These are phyloP conservation scores for Extremus antarcticus DNA, from an alignment of 495 filamentous ascomycete genomes.

Conservation along the genomic window DNA sequence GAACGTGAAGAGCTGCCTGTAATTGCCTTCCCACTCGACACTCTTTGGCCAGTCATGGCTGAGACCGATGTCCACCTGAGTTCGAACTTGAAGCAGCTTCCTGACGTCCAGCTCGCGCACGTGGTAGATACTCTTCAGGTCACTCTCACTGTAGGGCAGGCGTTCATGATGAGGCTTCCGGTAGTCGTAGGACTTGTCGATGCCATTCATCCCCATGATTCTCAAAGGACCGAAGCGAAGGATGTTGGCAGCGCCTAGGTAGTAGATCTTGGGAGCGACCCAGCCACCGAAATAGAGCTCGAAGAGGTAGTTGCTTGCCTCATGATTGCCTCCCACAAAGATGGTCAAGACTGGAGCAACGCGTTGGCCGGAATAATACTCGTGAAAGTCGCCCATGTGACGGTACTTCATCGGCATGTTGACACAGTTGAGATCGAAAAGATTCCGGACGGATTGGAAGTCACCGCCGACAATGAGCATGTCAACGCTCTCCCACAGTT, in stretches of 20 bases:
- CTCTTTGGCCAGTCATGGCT: slow-evolving; percentile 91
- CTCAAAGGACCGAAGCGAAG: slow-evolving; percentile 70
- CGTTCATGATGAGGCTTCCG: slow-evolving; percentile 69
- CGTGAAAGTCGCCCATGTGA: slow-evolving; percentile 75
- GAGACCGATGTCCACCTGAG: slow-evolving; percentile 76
- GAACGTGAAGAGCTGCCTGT: slow-evolving; percentile 46
- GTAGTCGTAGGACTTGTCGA: slow-evolving; percentile 84
- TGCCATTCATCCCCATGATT: slow-evolving; percentile 84
- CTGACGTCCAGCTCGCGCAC: slow-evolving; percentile 80
- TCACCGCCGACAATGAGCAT: slow-evolving; percentile 82
- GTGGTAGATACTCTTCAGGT: slow-evolving; percentile 73
- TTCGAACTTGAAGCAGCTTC: slow-evolving; percentile 74
- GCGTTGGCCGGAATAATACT: slow-evolving; percentile 74
- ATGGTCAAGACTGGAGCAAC: slow-evolving; percentile 78
- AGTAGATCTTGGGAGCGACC: slow-evolving; percentile 95
- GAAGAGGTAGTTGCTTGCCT: slow-evolving; percentile 73
- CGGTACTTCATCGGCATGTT: slow-evolving; percentile 77
- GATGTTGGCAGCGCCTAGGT: slow-evolving; percentile 83
- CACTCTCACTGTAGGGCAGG: slow-evolving; percentile 66
- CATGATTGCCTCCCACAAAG: slow-evolving; percentile 91
- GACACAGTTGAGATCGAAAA: slow-evolving; percentile 74
- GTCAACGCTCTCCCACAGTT: slow-evolving; percentile 60
- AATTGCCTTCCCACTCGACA: slow-evolving; percentile 65
- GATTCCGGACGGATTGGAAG: slow-evolving; percentile 86
- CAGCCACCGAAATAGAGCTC: slow-evolving; percentile 95